Percentiles rank a stretch among this genome's conserved stretches.
Evolutionary conservation across 805 yeast genomes (phyloP).

Genomic region (Lipomyces oligophaga): DNA sequence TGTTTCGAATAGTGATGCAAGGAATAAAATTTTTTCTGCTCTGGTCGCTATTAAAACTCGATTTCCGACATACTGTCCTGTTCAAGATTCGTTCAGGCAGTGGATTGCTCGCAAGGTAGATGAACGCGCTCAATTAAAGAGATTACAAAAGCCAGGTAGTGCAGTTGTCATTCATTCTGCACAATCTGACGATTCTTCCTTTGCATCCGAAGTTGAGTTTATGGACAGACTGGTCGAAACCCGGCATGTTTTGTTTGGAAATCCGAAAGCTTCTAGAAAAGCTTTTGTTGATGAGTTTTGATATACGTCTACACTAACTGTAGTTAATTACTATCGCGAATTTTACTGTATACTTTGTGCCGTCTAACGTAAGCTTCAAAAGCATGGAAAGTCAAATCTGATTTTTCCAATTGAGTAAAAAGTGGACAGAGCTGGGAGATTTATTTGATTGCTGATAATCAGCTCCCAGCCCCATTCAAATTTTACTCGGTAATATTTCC

Average conservation of each 20-base stretch:
- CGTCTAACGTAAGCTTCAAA: no score
- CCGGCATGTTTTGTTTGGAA: slow-evolving; percentile 73
- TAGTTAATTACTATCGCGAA: no score
- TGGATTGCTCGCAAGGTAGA: slow-evolving; percentile 56
- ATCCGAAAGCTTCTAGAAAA: slow-evolving; percentile 66
- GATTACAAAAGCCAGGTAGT: neutral
- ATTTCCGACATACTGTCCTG: slow-evolving; percentile 33
- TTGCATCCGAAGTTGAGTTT: slow-evolving; percentile 38
- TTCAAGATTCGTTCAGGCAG: slow-evolving; percentile 47
- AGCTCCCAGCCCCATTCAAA: no score
- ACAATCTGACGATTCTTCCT: slow-evolving; percentile 31
- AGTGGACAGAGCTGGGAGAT: no score
- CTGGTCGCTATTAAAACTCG: slow-evolving; percentile 17
- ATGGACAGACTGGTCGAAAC: slow-evolving; percentile 44
- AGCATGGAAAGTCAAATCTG: no score
- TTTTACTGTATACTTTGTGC: no score
- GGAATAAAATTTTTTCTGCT: slow-evolving; percentile 24
- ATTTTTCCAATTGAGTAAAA: no score
- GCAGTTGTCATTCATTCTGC: slow-evolving; percentile 18
- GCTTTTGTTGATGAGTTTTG: slow-evolving; percentile 40
- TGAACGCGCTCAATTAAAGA: slow-evolving; percentile 5
- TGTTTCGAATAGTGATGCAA: slow-evolving; percentile 7
- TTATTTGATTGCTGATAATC: no score
- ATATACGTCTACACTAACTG: no score
- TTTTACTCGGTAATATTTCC: no score